Conservation (phyloP, 768 basidiomycete genomes). For the Paxillus involutus region DNA sequence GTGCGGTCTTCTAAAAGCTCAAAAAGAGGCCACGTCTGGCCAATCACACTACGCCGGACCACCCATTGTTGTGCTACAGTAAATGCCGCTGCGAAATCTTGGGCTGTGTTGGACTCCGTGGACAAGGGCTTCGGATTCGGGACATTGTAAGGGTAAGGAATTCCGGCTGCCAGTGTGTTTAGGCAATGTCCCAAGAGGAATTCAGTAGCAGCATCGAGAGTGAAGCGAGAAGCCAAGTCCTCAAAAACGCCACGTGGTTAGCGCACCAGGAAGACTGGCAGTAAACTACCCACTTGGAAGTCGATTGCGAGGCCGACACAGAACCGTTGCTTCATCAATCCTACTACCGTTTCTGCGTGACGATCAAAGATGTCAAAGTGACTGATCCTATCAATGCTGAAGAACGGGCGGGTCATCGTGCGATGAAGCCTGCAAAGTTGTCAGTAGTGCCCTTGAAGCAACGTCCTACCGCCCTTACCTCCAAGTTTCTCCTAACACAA, state of each 20-base stretch:
- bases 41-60: constrained; percentile 26
- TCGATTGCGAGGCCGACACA: constrained; percentile 51
- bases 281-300: constrained; percentile 45
- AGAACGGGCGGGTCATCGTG: constrained; percentile 69
- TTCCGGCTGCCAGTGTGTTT: constrained; percentile 33
- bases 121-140: constrained; percentile 4
- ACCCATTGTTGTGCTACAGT: constrained; percentile 32
- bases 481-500: constrained; percentile 60
- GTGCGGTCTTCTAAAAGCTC: constrained; percentile 37
- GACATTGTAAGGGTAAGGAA: constrained; percentile 39
- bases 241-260: constrained; percentile 12
- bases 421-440: constrained; percentile 53
- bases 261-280: background rate
- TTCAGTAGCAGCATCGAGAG: constrained; percentile 53
- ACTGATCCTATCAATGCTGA: constrained; percentile 57
- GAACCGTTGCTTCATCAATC: constrained; percentile 43
- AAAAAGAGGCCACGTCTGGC: constrained; percentile 40
- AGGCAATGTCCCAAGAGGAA: constrained; percentile 50
- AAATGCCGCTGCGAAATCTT: constrained; percentile 36
- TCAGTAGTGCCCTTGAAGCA: background rate
- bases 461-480: constrained; percentile 41
- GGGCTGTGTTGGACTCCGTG: constrained; percentile 12
- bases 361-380: constrained; percentile 64
- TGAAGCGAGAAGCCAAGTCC: constrained; percentile 47
- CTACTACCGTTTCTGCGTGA: constrained; percentile 49